Conservation (phyloP, 169 alveolate species). For the Blepharisma undulans region DNA sequence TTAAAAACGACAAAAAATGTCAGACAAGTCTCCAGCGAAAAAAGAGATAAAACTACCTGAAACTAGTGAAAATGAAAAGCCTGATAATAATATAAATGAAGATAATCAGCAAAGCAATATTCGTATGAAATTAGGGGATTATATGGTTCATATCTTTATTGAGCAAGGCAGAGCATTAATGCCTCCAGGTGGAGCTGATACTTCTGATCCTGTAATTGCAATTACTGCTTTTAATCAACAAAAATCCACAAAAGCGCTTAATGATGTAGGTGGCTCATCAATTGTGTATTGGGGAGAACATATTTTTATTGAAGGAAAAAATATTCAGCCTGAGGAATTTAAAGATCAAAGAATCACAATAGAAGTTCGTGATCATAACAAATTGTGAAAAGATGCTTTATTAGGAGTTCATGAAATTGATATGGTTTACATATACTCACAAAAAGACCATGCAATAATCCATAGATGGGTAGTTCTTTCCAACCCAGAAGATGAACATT, state of each 20-base stretch:
- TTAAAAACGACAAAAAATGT: background rate
- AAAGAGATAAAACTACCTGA: background rate
- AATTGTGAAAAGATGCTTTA: conserved; percentile 42
- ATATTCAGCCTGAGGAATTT: conserved; percentile 35
- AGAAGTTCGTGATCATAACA: conserved; percentile 47
- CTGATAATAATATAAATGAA: background rate
- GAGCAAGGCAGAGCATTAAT: background rate
- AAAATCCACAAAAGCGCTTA: conserved; percentile 48
- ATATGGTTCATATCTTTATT: conserved; percentile 17
- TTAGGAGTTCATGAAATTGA: conserved; percentile 78
- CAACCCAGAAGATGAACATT: conserved; percentile 67
- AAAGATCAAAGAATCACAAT: conserved; percentile 48
- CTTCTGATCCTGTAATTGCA: conserved; percentile 55
- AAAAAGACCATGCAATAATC: conserved; percentile 64
- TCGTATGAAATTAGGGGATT: conserved; percentile 13
- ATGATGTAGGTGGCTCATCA: conserved; percentile 51
- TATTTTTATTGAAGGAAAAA: conserved; percentile 55
- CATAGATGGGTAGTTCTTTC: conserved; percentile 81
- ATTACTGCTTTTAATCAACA: conserved; percentile 39
- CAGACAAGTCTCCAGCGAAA: background rate
- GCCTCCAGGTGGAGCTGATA: conserved; percentile 20
- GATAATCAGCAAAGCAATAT: background rate
- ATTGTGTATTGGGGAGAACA: conserved; percentile 56
- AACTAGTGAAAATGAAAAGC: background rate
- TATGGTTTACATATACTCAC: conserved; percentile 67